A percentile compares a stretch with the other conserved stretches of the same genome.
phyloP scores from a whole-genome alignment of 2,329 filamentous ascomycete species.

The Trichoderma asperellum region DNA sequence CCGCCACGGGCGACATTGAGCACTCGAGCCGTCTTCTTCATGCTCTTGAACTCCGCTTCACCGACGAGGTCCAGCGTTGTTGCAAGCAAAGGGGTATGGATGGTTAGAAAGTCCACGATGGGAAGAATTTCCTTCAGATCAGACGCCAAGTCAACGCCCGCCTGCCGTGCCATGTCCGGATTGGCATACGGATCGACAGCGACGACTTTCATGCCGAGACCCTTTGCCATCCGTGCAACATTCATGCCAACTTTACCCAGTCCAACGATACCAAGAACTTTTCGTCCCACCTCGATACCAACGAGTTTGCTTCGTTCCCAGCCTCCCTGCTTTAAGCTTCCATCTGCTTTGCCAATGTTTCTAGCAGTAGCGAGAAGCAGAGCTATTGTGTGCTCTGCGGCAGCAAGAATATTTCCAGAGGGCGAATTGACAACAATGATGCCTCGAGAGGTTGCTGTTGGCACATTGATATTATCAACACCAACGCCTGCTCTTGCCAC shows the following conservation, averaged over 20 bases:
- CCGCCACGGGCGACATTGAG: slow-evolving; percentile 81
- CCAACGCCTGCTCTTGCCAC: slow-evolving; percentile 81
- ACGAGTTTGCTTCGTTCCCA: slow-evolving; percentile 78
- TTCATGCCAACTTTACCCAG: slow-evolving; percentile 83
- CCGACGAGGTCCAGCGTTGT: slow-evolving; percentile 76
- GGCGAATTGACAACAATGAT: slow-evolving; percentile 83
- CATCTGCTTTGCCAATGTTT: slow-evolving; percentile 71
- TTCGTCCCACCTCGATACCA: slow-evolving; percentile 77
- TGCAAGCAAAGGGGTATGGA: slow-evolving; percentile 79
- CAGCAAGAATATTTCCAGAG: slow-evolving; percentile 78
- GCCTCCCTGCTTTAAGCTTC: slow-evolving; percentile 69
- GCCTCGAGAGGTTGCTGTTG: slow-evolving; percentile 70
- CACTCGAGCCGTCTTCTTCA: slow-evolving; percentile 75
- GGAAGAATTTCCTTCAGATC: slow-evolving; percentile 64
- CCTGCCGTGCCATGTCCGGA: slow-evolving; percentile 68
- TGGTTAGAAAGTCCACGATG: slow-evolving; percentile 74
- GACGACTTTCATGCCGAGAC: slow-evolving; percentile 74
- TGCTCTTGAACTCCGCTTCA: slow-evolving; percentile 65
- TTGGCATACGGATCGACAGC: slow-evolving; percentile 81
- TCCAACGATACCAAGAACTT: slow-evolving; percentile 76
- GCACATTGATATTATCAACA: slow-evolving; percentile 80
- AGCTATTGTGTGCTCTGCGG: slow-evolving; percentile 77
- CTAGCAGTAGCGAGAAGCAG: slow-evolving; percentile 74
- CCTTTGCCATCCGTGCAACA: slow-evolving; percentile 77
- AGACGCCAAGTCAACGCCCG: slow-evolving; percentile 66